Percentiles rank a stretch among this genome's conserved stretches.
These are phyloP conservation scores for Collybiopsis confluens DNA, from an alignment of 768 basidiomycete genomes.

Conservation along the genomic window DNA sequence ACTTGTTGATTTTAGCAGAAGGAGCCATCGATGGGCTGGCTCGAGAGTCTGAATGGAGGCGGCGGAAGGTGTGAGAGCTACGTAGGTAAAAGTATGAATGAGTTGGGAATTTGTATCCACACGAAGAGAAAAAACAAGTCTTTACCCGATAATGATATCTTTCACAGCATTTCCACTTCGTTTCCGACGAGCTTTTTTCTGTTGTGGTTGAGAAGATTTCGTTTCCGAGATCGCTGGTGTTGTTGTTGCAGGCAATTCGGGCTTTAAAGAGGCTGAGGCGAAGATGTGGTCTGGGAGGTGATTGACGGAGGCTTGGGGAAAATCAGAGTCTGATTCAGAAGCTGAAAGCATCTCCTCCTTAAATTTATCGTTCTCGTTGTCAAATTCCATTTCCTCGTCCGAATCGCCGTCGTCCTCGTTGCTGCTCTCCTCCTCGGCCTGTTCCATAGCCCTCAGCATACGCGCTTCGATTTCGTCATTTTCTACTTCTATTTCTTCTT, in stretches of 20 bases:
- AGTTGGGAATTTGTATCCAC: not conserved
- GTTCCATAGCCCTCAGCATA: not conserved
- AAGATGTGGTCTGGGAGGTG: constrained; percentile 4
- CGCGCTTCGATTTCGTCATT: not conserved
- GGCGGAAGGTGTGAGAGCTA: not conserved
- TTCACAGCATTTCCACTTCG: not conserved
- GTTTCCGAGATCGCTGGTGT: not conserved
- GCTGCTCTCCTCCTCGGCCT: not conserved
- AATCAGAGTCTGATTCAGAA: not conserved
- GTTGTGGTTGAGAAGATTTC: not conserved
- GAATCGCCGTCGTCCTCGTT: not conserved
- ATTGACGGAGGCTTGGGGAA: not conserved
- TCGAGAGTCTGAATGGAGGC: not conserved
- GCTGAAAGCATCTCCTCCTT: not conserved
- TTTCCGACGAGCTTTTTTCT: not conserved
- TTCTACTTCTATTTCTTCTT: too few relatives aligned
- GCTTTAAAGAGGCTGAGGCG: not conserved
- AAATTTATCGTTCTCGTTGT: not conserved
- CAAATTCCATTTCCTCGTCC: not conserved
- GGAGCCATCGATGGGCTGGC: not conserved
- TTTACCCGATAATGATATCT: constrained; percentile 3
- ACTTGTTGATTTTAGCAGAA: constrained; percentile 4
- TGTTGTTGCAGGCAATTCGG: not conserved
- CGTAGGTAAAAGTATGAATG: not conserved
- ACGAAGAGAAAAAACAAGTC: not conserved